Conservation (phyloP, 768 basidiomycete genomes). For the Boletus coccyginus region DNA sequence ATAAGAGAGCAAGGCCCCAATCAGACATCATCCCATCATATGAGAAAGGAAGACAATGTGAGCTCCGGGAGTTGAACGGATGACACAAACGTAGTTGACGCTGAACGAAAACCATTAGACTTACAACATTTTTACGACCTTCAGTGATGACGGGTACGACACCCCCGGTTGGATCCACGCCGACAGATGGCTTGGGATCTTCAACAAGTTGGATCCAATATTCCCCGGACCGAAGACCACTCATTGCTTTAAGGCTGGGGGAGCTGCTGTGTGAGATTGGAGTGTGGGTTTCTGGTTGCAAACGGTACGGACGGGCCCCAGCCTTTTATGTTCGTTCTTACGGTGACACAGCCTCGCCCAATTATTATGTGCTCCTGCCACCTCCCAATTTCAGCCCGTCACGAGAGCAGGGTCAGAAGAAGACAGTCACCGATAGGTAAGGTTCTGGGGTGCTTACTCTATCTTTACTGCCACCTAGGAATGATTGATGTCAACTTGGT, state of each 20-base stretch:
- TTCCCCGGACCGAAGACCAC: rapidly evolving
- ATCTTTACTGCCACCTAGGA: neutral
- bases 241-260: neutral
- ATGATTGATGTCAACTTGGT: too few relatives aligned
- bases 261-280: neutral
- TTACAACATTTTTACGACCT: neutral
- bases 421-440: neutral
- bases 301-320: neutral
- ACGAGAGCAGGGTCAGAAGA: too few relatives aligned
- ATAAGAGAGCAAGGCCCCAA: neutral
- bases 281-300: neutral
- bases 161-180: neutral
- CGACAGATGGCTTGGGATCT: neutral
- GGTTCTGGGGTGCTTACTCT: neutral
- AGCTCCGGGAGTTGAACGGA: neutral
- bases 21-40: neutral
- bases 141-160: neutral
- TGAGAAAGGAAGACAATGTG: too few relatives aligned
- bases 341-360: too few relatives aligned
- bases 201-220: neutral
- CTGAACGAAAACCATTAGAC: neutral
- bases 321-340: neutral
- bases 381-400: neutral
- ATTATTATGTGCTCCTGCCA: neutral
- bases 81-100: neutral